phyloP scores from a whole-genome alignment of 139 green algal genomes.

The Micractinium sp. region DNA sequence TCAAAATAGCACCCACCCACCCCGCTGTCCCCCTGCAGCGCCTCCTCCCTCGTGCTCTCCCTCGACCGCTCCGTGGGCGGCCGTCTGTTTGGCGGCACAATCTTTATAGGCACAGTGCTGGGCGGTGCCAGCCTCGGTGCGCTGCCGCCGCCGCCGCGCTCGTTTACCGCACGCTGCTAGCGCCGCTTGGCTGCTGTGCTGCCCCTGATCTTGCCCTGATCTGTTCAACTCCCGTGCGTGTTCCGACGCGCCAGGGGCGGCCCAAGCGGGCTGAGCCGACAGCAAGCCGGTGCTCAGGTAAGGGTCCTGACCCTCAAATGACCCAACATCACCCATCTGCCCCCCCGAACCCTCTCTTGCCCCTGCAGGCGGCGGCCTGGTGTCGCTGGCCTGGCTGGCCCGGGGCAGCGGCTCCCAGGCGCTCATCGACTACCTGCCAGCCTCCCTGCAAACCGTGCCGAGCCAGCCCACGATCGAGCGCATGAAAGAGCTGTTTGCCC shows the following conservation, averaged over 20 bases:
- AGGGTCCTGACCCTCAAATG: no score
- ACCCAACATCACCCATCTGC: not conserved
- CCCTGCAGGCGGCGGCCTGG: not conserved
- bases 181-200: not conserved
- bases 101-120: conserved; percentile 40
- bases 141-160: no score
- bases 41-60: conserved; percentile 27
- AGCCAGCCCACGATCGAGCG: not conserved
- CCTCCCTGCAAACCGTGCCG: not conserved
- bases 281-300: no score
- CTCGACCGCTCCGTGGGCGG: conserved; percentile 35
- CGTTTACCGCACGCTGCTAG: not conserved
- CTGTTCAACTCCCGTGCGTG: no score
- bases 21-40: not conserved
- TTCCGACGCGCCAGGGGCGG: not conserved
- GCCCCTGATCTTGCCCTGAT: not conserved
- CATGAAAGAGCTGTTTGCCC: not conserved
- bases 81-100: conserved; percentile 4
- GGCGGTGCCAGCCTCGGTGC: not conserved
- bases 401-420: not conserved
- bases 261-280: not conserved
- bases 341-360: not conserved
- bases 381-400: conserved; percentile 39
- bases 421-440: conserved; percentile 19
- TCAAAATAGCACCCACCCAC: no score